A percentile compares a stretch with the other conserved stretches of the same genome.
These are phyloP conservation scores for Anaeramoeba ignava DNA, from an alignment of 78 protist species.

Conservation along the genomic window DNA sequence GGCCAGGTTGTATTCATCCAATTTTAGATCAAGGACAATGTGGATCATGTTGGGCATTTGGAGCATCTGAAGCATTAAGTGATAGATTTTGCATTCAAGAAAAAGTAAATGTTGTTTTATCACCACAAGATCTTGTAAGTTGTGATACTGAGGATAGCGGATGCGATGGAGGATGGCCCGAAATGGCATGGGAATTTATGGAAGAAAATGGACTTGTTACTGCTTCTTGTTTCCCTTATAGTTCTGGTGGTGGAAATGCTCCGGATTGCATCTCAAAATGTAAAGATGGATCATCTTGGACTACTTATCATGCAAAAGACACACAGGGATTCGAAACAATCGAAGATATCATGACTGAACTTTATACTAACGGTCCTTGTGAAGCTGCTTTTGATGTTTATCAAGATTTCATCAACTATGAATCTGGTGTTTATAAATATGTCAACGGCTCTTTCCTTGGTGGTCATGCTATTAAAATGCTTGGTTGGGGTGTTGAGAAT, in stretches of 20 bases:
- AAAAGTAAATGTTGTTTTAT: conserved; percentile 14
- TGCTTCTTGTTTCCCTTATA: neutral
- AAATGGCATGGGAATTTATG: neutral
- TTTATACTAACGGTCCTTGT: conserved; percentile 23
- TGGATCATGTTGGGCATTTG: conserved; percentile 59
- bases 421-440: conserved; percentile 30
- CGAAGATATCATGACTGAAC: neutral
- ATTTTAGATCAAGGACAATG: conserved; percentile 45
- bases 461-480: conserved; percentile 24
- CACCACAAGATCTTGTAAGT: conserved; percentile 27
- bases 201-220: conserved; percentile 3
- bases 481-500: conserved; percentile 44
- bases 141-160: conserved; percentile 15
- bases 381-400: conserved; percentile 29
- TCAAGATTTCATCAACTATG: conserved; percentile 29
- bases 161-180: conserved; percentile 3
- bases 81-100: conserved; percentile 18
- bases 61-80: conserved; percentile 19
- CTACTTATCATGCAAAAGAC: neutral
- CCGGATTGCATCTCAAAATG: neutral
- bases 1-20: conserved; percentile 31
- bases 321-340: neutral
- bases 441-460: conserved; percentile 21
- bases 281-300: neutral
- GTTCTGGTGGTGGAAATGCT: neutral